Conservation (phyloP, 306 rosid genomes). For the Crataegus laevigata region DNA sequence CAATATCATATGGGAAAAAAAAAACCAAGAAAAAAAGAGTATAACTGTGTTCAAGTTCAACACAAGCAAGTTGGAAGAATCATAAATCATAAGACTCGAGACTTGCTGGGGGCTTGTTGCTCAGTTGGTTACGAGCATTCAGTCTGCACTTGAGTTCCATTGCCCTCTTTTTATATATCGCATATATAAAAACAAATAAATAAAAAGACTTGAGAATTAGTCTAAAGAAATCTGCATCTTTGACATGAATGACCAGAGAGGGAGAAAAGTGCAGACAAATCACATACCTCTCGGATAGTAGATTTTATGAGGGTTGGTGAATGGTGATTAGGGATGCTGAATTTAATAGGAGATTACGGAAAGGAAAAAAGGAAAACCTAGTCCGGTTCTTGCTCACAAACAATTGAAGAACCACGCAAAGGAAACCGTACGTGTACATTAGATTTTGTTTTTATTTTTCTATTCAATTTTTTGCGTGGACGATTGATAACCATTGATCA, state of each 20-base stretch:
- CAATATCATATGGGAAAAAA: neutral
- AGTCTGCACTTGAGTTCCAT: neutral
- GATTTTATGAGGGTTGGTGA: neutral
- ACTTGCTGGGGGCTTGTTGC: neutral
- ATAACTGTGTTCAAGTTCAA: neutral
- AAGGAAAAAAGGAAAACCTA: neutral
- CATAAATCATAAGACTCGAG: neutral
- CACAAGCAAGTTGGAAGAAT: neutral
- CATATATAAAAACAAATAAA: too few species aligned
- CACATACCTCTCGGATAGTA: neutral
- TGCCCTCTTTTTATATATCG: neutral
- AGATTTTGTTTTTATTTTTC: neutral
- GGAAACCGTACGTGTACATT: neutral
- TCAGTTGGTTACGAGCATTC: neutral
- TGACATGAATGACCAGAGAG: neutral
- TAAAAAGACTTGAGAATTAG: neutral
- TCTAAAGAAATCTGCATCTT: neutral
- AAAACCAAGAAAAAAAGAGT: neutral
- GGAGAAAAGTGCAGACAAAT: neutral
- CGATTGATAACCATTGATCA: neutral
- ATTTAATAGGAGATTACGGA: neutral
- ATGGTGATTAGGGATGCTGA: neutral
- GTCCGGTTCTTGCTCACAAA: constrained; percentile 9
- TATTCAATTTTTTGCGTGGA: neutral
- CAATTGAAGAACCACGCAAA: neutral